A percentile compares a stretch with the other conserved stretches of the same genome.
These are phyloP conservation scores for Ambrosia trifida DNA, from an alignment of 129 eudicot species.

Conservation along the genomic window DNA sequence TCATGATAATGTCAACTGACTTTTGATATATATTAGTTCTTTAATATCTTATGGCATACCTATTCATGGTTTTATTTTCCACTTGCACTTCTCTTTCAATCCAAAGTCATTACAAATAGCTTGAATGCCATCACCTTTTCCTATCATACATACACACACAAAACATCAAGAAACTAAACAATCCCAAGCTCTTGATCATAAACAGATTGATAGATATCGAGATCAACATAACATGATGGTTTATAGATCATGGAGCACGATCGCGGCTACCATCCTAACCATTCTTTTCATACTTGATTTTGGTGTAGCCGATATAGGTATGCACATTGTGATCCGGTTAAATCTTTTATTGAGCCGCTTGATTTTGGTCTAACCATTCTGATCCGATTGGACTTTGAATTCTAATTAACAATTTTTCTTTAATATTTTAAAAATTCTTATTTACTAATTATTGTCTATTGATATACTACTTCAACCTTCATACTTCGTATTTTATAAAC, in stretches of 20 bases:
- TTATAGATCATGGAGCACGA: background rate
- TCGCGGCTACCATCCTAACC: conserved; percentile 6
- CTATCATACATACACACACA: background rate
- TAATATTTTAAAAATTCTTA: too few species aligned
- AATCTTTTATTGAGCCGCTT: too few species aligned
- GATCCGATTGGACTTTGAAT: too few species aligned
- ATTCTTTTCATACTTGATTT: conserved; percentile 18
- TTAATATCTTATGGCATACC: background rate
- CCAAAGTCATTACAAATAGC: background rate
- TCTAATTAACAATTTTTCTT: too few species aligned
- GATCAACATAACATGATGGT: conserved; percentile 10
- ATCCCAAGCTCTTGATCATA: conserved; percentile 5
- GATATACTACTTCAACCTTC: too few species aligned
- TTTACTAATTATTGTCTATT: too few species aligned
- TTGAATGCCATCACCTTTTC: background rate
- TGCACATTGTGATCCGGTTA: background rate
- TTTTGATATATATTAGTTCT: background rate
- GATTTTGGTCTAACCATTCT: too few species aligned
- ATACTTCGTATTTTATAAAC: too few species aligned
- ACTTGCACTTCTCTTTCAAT: background rate
- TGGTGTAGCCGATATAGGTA: conserved; percentile 18
- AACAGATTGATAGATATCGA: background rate
- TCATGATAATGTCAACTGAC: background rate
- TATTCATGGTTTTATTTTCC: background rate
- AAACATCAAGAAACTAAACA: background rate